Percentiles rank a stretch among this genome's conserved stretches.
Evolutionary conservation across 2,329 filamentous ascomycete genomes (phyloP).

Genomic region (Sporothrix humicola): DNA sequence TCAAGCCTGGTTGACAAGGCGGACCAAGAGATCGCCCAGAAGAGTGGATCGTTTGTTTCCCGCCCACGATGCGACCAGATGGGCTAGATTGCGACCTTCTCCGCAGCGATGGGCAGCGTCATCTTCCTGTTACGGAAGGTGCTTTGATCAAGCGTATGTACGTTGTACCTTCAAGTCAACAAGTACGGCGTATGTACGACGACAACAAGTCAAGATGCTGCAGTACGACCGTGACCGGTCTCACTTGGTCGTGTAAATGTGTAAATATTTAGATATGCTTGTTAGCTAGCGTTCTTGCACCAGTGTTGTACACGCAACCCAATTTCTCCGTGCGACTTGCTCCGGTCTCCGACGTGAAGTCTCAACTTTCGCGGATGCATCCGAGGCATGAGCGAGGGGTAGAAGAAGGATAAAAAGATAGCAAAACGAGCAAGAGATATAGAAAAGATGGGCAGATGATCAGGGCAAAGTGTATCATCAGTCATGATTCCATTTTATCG

Average conservation of each 20-base stretch:
- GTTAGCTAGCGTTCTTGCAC: background rate
- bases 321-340: background rate
- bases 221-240: background rate
- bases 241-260: background rate
- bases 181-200: background rate
- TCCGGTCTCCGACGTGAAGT: background rate
- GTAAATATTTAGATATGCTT: background rate
- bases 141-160: background rate
- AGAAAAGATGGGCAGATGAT: background rate
- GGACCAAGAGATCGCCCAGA: background rate
- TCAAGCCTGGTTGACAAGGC: background rate
- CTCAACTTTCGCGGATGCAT: background rate
- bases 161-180: too few relatives aligned
- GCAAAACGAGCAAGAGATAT: background rate
- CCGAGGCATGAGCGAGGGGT: background rate
- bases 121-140: constrained; percentile 27
- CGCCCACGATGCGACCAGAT: background rate
- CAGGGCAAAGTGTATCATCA: background rate
- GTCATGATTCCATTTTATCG: constrained; percentile 3
- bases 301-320: background rate
- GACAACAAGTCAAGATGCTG: background rate
- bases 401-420: background rate
- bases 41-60: constrained; percentile 19
- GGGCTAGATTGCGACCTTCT: constrained; percentile 19
- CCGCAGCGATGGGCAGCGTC: constrained; percentile 21